Base-by-base conservation (phyloP, 1,284 basidiomycete species). In the Ceratobasidium sp. region DNA sequence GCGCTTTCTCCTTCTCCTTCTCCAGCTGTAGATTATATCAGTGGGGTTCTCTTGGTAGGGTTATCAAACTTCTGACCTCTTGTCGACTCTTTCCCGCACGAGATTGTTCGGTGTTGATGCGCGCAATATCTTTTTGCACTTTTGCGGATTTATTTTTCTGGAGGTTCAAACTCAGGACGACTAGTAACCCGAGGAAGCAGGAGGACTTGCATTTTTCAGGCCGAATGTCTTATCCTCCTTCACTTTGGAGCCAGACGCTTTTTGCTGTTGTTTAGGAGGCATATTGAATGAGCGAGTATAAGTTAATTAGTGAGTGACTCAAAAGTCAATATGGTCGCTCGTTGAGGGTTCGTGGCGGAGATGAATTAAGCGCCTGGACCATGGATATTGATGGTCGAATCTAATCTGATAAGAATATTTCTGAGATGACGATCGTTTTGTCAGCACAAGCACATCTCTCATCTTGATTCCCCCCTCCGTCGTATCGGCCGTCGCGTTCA, bases 71-170 rank as follows among this genome's bases (percentile, higher is more conserved):
- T 82, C 85, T 77, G 49, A 85, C 84, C 68, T 86, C 82, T 37
- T 90, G 93, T 77, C 89, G 91, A 59, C 91, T 95, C 85, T 97
- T 96, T 57, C 95, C 95, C 0, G 91, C 84, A 81, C 87, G 78
- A 51, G 83, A 76, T 76, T 85, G 83, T 80, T 97, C 94, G 80
- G 92, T 89, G 85, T 97, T 90, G 71, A 98, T 91, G 66, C 88
- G 86, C 64, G 90, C 89, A 29, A 98, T 91, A 79, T 94, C 89
- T 82, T 93, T 91, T 86, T 99, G 94, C 37, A 96, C 97, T 85
- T 94, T 98, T 80, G 93, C 87, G 15, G 95, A 96, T 87, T 96
- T 96, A 83, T 96, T 97, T 94, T 97, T 97, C 92, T 94, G 83
- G 6, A 29, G 17, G 57, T 19, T 57, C 76, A 77, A 79, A 81